These are phyloP conservation scores for Epithele typhae DNA, from an alignment of 768 basidiomycete genomes.

Conservation along the genomic window DNA sequence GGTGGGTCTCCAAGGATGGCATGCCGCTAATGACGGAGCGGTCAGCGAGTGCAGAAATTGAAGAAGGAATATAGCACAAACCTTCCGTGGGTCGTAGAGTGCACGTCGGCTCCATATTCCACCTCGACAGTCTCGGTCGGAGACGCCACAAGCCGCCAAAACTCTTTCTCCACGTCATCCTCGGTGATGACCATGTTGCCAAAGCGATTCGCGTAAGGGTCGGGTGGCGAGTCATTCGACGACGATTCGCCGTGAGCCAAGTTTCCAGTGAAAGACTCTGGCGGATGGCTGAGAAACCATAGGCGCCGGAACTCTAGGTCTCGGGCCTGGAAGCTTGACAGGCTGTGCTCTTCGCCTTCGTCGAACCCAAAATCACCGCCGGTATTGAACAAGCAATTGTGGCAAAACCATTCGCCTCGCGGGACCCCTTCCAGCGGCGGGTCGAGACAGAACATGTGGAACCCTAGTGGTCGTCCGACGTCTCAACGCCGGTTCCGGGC, in stretches of 20 bases:
- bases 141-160: constrained; percentile 94
- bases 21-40: constrained; percentile 59
- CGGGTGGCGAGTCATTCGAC: constrained; percentile 16
- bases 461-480: constrained; percentile 56
- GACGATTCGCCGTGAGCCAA: constrained; percentile 9
- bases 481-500: no score
- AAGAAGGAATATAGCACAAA: constrained; percentile 34
- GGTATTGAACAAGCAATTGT: constrained; percentile 83
- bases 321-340: constrained; percentile 87
- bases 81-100: constrained; percentile 97
- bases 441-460: constrained; percentile 95
- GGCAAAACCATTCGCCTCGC: constrained; percentile 95
- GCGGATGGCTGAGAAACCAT: constrained; percentile 85
- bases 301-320: constrained; percentile 83
- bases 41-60: no score
- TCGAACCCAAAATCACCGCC: constrained; percentile 98
- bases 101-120: constrained; percentile 99
- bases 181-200: constrained; percentile 72
- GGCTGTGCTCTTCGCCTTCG: constrained; percentile 92
- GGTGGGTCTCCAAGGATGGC: constrained; percentile 94
- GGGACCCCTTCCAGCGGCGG: constrained; percentile 85
- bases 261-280: constrained; percentile 33
- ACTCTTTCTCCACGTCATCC: constrained; percentile 89
- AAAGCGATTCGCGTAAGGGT: constrained; percentile 50
- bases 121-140: constrained; percentile 91